Evolutionary conservation across 768 basidiomycete species (phyloP), one percentile per base, ranked within the genome.

Genomic region (Lactarius akahatsu): DNA sequence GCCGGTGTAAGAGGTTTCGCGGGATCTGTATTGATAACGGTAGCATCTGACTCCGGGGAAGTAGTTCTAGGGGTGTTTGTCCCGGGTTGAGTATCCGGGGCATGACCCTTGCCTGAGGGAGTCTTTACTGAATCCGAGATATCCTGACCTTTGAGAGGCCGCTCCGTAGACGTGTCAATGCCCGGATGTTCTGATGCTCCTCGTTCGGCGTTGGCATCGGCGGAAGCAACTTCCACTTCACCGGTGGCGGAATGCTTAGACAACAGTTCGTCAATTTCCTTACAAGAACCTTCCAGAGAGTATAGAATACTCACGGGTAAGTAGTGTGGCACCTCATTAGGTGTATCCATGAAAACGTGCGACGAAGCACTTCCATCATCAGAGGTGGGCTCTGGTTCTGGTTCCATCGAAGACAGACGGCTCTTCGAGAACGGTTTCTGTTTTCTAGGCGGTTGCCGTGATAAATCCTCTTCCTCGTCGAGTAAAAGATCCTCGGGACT

Each of bases 391-490:
- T 59, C 70, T 26, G 50, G 61, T 32, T 62, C 64, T 60, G 50
- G 65, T 40, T 62, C 61, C 45, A 45, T 26, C 5, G 63, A 69
- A 13, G 60, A 28, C 26, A 47, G 30, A 30, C 38, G 45, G 23
- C 16, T 57, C 16, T 8, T 61, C 11, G 40, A 63, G 28, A 56
- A 32, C 3, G 18, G 59, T 18, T 10, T 63, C n/a, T 16, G 60
- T 34, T 52, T 61, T 32, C 60, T 58, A 10, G 41, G 36, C 43
- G 56, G 62, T 38, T 57, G 65, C 18, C 34, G 26, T 20, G 43
- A 61, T 7, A 63, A 13, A 43, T 71, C 70, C 34, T 71, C 70
- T 47, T 71, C 70, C 28, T 71, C 68, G 9, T 69, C 70, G 26
- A 69, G 58, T 20, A 56, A 23, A 11, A 69, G 67, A 34, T 52